These are phyloP conservation scores for Cetradonia linearis DNA, from an alignment of 495 filamentous ascomycete genomes.

Conservation along the genomic window DNA sequence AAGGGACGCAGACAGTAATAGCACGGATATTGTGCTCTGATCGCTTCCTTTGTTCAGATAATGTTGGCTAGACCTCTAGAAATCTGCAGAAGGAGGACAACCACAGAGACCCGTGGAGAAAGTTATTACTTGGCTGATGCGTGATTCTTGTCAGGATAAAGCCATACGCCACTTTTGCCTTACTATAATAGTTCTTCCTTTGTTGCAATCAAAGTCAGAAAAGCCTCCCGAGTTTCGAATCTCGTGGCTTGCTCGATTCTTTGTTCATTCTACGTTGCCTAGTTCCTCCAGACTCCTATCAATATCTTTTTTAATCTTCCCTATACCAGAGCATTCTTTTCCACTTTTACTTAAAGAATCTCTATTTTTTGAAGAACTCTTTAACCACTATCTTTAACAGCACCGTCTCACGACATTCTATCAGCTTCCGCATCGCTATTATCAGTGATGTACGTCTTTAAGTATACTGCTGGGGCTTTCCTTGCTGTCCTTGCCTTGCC, in stretches of 20 bases:
- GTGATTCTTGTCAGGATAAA: neutral
- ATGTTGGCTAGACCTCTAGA: too few species aligned
- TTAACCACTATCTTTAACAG: neutral
- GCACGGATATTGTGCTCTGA: too few species aligned
- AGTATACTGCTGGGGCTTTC: neutral
- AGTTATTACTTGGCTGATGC: neutral
- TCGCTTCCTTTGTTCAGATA: too few species aligned
- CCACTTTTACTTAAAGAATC: neutral
- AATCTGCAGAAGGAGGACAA: too few species aligned
- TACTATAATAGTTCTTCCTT: neutral
- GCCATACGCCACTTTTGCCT: neutral
- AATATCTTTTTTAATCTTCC: neutral
- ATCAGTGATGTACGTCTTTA: conserved; percentile 1
- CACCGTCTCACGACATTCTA: too few species aligned
- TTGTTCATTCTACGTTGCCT: neutral
- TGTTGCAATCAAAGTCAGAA: neutral
- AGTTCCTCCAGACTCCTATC: neutral
- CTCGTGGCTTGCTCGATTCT: neutral
- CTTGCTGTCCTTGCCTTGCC: conserved; percentile 24
- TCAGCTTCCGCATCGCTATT: neutral
- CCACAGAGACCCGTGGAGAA: neutral
- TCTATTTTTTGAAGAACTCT: neutral
- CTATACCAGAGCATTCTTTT: neutral
- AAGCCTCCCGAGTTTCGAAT: neutral
- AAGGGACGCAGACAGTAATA: too few species aligned